phyloP scores from a whole-genome alignment of 2,329 filamentous ascomycete genomes.

The Claviceps sp. region DNA sequence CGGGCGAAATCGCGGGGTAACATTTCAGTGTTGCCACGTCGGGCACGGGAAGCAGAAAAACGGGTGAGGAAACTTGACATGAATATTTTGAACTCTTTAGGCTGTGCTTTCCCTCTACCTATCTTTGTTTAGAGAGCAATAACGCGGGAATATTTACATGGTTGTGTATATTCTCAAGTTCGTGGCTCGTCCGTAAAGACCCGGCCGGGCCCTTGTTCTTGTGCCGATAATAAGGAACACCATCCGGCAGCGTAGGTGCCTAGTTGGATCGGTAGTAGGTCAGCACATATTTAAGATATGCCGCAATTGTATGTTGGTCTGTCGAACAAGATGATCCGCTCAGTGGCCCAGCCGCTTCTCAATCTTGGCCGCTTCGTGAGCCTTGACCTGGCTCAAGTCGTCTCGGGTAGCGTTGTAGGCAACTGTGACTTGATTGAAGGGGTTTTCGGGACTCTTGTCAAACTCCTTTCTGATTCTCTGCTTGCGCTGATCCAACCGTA shows the following conservation, averaged over 20 bases:
- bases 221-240: background rate
- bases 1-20: constrained; percentile 6
- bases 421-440: constrained; percentile 75
- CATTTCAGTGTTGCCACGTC: background rate
- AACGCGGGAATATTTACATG: background rate
- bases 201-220: background rate
- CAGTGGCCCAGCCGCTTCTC: constrained; percentile 50
- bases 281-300: background rate
- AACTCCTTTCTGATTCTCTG: constrained; percentile 84
- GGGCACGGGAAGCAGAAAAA: background rate
- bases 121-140: background rate
- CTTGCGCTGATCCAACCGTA: constrained; percentile 73
- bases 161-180: background rate
- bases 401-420: constrained; percentile 67
- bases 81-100: background rate
- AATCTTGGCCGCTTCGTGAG: constrained; percentile 57
- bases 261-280: background rate
- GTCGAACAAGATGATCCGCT: background rate
- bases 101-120: background rate
- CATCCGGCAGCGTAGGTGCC: background rate
- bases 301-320: background rate
- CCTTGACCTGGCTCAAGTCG: constrained; percentile 54
- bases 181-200: background rate
- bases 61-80: background rate
- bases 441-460: constrained; percentile 87